These are phyloP conservation scores for Ophiostoma quercus DNA, from an alignment of 2,329 filamentous ascomycete genomes.

Conservation along the genomic window DNA sequence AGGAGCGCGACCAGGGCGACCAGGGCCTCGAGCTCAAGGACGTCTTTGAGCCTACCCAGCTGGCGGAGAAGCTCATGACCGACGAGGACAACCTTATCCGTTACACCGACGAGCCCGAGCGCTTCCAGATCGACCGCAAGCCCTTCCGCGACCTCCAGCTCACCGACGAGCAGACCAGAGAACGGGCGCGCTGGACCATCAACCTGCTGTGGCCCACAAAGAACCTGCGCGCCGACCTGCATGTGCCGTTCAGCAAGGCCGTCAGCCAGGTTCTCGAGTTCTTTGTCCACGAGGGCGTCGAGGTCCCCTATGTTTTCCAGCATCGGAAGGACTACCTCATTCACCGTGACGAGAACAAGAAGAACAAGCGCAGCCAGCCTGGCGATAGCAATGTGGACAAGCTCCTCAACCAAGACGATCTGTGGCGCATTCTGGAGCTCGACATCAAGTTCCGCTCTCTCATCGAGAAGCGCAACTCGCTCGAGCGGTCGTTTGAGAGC, in stretches of 20 bases:
- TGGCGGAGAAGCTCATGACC: slow-evolving; percentile 89
- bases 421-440: slow-evolving; percentile 92
- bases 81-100: slow-evolving; percentile 91
- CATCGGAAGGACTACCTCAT: slow-evolving; percentile 98
- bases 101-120: slow-evolving; percentile 82
- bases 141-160: slow-evolving; percentile 79
- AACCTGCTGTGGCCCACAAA: slow-evolving; percentile 88
- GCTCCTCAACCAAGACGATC: slow-evolving; percentile 81
- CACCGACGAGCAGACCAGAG: slow-evolving; percentile 76
- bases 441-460: slow-evolving; percentile 94
- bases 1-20: slow-evolving; percentile 71
- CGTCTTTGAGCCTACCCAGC: slow-evolving; percentile 93
- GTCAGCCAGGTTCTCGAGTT: slow-evolving; percentile 92
- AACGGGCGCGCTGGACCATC: slow-evolving; percentile 89
- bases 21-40: slow-evolving; percentile 90
- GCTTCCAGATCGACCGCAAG: slow-evolving; percentile 86
- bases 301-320: slow-evolving; percentile 96
- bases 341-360: slow-evolving; percentile 66
- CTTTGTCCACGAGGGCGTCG: slow-evolving; percentile 87
- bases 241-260: slow-evolving; percentile 77
- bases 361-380: slow-evolving; percentile 65
- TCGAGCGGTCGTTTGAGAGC: slow-evolving; percentile 73
- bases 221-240: slow-evolving; percentile 63
- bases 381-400: slow-evolving; percentile 71
- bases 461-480: slow-evolving; percentile 81